Evolutionary conservation across 257 asterid species (phyloP), one percentile per base, ranked within the genome.

Genomic region (Jacaranda copaia): DNA sequence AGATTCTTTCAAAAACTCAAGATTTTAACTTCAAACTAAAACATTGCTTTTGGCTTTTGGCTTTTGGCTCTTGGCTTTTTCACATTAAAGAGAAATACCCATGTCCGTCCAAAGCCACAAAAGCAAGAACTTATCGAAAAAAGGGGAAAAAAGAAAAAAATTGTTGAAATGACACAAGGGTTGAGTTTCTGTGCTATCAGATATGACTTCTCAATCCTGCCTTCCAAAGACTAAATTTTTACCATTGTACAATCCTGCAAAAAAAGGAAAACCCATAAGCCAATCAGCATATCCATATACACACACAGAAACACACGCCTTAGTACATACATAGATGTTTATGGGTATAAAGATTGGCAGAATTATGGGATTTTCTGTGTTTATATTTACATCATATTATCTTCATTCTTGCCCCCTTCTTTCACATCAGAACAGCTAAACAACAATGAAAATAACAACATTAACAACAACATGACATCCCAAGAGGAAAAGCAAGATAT

Each of bases 131-230:
- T 63, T 79, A 12, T 52, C 81, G 73, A 38, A 79, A 55, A 62
- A 2, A 25, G 2, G 32, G 32, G 32, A 25, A 25, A 25, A 25
- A 25, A 25, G 2, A 25, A 25, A 25, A 25, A 65, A 51, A 53
- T 70, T 18, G 15, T 65, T 82, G 92, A 86, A 84, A 81, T 87
- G 92, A 87, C 97, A 73, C 57, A 42, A 89, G 87, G 81, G 85
- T 83, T 85, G 86, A 86, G 80, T 56, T 76, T 72, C 77, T 73
- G 52, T 71, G 68, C 83, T 65, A 48, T 63, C 57, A 63, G 83
- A 79, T 70, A 36, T 35, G 86, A 75, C 83, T 48, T 76, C 70
- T 82, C 85, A 77, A 77, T 68, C 68, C 70, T 74, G 51, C 11
- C 76, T 35, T 60, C 69, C 45, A 65, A 78, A 75, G 74, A 39